These are phyloP conservation scores for Pythium coloratum DNA, from an alignment of 352 stramenopile genomes.

Conservation along the genomic window DNA sequence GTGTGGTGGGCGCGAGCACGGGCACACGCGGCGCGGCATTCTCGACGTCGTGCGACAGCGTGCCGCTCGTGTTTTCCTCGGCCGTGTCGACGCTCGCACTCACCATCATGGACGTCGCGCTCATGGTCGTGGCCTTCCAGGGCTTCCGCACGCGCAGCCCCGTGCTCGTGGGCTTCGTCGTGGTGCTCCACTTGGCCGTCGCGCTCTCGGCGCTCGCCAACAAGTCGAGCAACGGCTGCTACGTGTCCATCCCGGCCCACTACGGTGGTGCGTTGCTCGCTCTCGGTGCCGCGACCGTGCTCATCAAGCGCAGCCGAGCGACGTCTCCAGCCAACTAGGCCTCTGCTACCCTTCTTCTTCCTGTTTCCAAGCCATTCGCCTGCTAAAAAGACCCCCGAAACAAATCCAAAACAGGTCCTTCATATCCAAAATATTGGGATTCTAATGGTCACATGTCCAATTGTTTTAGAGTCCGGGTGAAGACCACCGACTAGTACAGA, in stretches of 20 bases:
- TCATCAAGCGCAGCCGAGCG: slow-evolving; percentile 49
- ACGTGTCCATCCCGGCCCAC: slow-evolving; percentile 72
- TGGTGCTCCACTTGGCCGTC: slow-evolving; percentile 72
- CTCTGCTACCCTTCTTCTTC: background rate
- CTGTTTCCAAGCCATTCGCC: background rate
- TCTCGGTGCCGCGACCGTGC: slow-evolving; percentile 37
- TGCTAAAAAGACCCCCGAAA: background rate
- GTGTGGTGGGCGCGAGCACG: slow-evolving; percentile 66
- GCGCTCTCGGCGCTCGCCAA: slow-evolving; percentile 78
- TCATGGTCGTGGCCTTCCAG: slow-evolving; percentile 85
- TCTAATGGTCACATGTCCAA: too few species aligned
- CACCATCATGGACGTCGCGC: slow-evolving; percentile 71
- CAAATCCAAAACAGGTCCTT: background rate
- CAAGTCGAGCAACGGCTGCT: slow-evolving; percentile 75
- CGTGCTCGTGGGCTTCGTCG: slow-evolving; percentile 48
- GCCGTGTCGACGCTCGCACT: slow-evolving; percentile 73
- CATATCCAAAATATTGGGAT: too few species aligned
- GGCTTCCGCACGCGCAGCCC: slow-evolving; percentile 68
- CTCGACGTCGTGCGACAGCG: slow-evolving; percentile 61
- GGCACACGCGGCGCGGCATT: slow-evolving; percentile 71
- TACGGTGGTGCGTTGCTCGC: slow-evolving; percentile 62
- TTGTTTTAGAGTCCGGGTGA: too few species aligned
- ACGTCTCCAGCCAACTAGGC: slow-evolving; percentile 22
- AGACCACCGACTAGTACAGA: slow-evolving; percentile 24
- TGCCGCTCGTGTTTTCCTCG: slow-evolving; percentile 72